Conservation (phyloP, 2,329 filamentous ascomycete genomes). For the Calcarisporium arbuscula region DNA sequence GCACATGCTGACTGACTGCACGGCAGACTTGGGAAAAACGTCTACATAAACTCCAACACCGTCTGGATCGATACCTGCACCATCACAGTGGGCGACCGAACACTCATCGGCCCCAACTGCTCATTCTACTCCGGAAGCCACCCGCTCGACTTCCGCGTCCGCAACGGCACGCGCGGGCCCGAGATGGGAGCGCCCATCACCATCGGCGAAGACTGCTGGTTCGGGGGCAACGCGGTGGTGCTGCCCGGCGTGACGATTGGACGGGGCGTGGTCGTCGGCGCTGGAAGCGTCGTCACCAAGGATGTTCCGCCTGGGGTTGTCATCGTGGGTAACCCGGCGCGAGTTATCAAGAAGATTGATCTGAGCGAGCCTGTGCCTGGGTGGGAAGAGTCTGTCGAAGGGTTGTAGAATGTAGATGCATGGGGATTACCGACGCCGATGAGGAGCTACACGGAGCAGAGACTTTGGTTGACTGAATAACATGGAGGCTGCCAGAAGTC, state of each 20-base stretch:
- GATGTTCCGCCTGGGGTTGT: slow-evolving; percentile 53
- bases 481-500: too few relatives aligned
- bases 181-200: slow-evolving; percentile 68
- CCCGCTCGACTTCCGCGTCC: slow-evolving; percentile 66
- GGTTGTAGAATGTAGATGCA: too few relatives aligned
- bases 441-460: too few relatives aligned
- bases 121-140: slow-evolving; percentile 70
- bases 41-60: slow-evolving; percentile 70
- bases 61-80: slow-evolving; percentile 71
- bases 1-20: too few relatives aligned
- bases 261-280: slow-evolving; percentile 65
- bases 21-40: slow-evolving; percentile 57
- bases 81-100: slow-evolving; percentile 70
- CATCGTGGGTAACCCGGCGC: slow-evolving; percentile 62
- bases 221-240: slow-evolving; percentile 65
- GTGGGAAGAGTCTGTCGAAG: too few relatives aligned
- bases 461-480: too few relatives aligned
- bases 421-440: too few relatives aligned
- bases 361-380: too few relatives aligned
- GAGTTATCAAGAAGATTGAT: slow-evolving; percentile 41
- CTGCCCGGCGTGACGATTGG: slow-evolving; percentile 75
- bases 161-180: slow-evolving; percentile 69
- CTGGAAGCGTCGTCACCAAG: slow-evolving; percentile 79
- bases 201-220: slow-evolving; percentile 77
- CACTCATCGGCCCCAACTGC: slow-evolving; percentile 73